phyloP scores from a whole-genome alignment of 164 flowering plant species.

The Vitis amurensis region DNA sequence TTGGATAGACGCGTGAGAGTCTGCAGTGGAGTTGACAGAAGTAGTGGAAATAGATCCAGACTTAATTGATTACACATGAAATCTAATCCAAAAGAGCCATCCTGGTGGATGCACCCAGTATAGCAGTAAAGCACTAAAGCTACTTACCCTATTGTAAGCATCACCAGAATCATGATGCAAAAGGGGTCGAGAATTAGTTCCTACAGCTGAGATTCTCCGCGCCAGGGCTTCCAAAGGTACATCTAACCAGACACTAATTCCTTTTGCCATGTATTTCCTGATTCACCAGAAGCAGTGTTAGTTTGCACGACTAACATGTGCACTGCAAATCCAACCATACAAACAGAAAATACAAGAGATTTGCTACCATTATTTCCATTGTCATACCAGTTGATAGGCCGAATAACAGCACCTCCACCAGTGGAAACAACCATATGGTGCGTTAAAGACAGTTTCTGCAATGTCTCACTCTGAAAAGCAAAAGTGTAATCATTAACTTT shows the following conservation, averaged over 20 bases:
- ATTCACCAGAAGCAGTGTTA: background rate
- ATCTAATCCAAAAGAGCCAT: background rate
- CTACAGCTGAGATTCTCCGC: conserved; percentile 76
- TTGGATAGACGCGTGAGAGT: conserved; percentile 56
- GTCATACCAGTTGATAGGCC: conserved; percentile 74
- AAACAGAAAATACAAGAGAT: background rate
- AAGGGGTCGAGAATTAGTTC: conserved; percentile 90
- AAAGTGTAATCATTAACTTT: conserved; percentile 1
- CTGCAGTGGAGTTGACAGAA: conserved; percentile 26
- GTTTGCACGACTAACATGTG: background rate
- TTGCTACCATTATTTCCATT: background rate
- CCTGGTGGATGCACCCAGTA: background rate
- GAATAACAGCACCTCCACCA: conserved; percentile 91
- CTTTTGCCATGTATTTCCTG: conserved; percentile 87
- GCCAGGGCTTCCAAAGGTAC: conserved; percentile 91
- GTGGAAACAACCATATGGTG: conserved; percentile 84
- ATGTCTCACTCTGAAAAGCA: conserved; percentile 63
- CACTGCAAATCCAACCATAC: background rate
- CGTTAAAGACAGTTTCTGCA: conserved; percentile 59
- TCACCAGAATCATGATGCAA: conserved; percentile 76
- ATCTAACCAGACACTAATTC: conserved; percentile 86
- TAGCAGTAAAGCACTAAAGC: background rate
- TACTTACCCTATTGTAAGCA: conserved; percentile 64
- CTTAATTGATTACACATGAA: background rate
- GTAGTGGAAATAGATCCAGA: background rate